These are phyloP conservation scores for Bimuria novae-zelandiae DNA, from an alignment of 2,329 filamentous ascomycete species.

Conservation along the genomic window DNA sequence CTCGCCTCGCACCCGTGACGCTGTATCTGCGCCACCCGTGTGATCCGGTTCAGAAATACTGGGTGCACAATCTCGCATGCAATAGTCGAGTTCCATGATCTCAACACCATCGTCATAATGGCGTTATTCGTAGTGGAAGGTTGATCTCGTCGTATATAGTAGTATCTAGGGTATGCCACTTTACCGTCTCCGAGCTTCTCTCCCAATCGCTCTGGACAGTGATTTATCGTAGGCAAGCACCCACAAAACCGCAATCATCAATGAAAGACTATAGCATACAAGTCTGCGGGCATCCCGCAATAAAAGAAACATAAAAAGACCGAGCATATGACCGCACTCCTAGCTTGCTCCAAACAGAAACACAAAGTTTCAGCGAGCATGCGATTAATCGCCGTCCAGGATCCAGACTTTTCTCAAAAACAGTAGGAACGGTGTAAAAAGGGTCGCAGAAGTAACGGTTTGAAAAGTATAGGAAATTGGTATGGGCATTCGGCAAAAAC, in stretches of 20 bases:
- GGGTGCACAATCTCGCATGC: too few species aligned
- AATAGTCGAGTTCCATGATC: too few species aligned
- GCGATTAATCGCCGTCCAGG: neutral
- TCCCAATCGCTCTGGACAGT: too few species aligned
- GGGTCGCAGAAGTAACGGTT: slow-evolving; percentile 7
- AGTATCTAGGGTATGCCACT: neutral
- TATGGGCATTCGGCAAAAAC: slow-evolving; percentile 20
- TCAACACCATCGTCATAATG: too few species aligned
- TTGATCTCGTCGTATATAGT: neutral
- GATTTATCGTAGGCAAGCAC: too few species aligned
- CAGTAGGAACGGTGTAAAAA: slow-evolving; percentile 11
- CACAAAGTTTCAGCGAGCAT: neutral
- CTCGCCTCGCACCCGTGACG: too few species aligned
- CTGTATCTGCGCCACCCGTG: too few species aligned
- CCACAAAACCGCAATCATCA: slow-evolving; percentile 7
- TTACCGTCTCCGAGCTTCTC: neutral
- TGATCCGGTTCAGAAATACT: too few species aligned
- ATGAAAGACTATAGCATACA: slow-evolving; percentile 32
- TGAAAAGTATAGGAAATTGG: slow-evolving; percentile 14
- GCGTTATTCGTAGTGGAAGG: too few species aligned
- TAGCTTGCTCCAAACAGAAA: neutral
- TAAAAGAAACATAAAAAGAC: slow-evolving; percentile 8
- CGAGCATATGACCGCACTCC: neutral
- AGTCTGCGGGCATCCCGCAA: neutral
- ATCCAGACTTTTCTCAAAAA: slow-evolving; percentile 21